phyloP scores from a whole-genome alignment of 2,329 filamentous ascomycete genomes.

The Alternaria gaisen region DNA sequence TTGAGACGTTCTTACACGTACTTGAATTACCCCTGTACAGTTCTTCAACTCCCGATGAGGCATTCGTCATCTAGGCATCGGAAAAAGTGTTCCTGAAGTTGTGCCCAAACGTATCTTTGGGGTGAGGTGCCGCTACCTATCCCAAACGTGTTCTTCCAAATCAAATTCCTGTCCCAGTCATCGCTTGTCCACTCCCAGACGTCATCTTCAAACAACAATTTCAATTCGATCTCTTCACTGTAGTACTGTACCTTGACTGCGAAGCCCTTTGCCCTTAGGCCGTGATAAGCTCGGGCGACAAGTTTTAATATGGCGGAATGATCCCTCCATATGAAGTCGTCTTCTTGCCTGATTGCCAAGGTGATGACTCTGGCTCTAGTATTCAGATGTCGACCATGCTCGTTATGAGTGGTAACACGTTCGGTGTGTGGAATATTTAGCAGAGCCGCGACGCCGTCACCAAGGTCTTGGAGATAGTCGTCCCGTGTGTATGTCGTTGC shows the following conservation, averaged over 20 bases:
- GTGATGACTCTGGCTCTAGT: conserved; percentile 3
- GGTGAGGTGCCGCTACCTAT: background rate
- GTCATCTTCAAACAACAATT: conserved; percentile 10
- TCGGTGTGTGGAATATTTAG: conserved; percentile 1
- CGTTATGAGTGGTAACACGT: conserved; percentile 7
- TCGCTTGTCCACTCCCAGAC: conserved; percentile 11
- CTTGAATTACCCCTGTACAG: background rate
- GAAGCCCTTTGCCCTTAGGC: conserved; percentile 11
- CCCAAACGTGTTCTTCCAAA: conserved; percentile 1
- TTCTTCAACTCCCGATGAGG: background rate
- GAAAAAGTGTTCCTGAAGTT: conserved; percentile 6
- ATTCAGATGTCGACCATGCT: background rate
- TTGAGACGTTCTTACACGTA: background rate
- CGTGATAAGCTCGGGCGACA: conserved; percentile 8
- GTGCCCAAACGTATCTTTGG: conserved; percentile 3
- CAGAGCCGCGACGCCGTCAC: background rate
- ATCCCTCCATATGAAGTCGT: background rate
- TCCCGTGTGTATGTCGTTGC: background rate
- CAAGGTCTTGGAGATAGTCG: background rate
- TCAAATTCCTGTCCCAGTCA: conserved; percentile 11
- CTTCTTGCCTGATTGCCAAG: conserved; percentile 12
- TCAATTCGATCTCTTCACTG: conserved; percentile 9
- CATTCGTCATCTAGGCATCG: background rate
- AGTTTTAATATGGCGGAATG: background rate
- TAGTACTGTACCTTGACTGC: conserved; percentile 12